Evolutionary conservation across 1,139 yeast species (phyloP).

Genomic region (Blastobotrys aristatus): DNA sequence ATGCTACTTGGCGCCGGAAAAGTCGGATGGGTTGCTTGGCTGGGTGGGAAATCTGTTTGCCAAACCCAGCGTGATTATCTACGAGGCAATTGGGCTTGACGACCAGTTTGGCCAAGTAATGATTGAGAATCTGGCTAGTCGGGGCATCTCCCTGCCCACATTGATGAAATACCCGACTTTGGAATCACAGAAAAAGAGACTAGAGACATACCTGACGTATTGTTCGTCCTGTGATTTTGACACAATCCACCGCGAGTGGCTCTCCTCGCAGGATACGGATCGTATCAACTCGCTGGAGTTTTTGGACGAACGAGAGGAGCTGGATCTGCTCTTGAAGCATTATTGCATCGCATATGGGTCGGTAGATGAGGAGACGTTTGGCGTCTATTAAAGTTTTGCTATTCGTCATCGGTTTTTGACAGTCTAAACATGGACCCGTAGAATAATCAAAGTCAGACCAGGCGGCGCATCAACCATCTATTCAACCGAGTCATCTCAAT

Average conservation of each 20-base stretch:
- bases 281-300: slow-evolving; percentile 65
- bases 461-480: too few relatives aligned
- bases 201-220: slow-evolving; percentile 17
- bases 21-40: slow-evolving; percentile 49
- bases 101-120: slow-evolving; percentile 81
- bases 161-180: slow-evolving; percentile 48
- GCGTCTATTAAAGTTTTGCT: too few relatives aligned
- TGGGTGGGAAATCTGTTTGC: slow-evolving; percentile 25
- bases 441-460: too few relatives aligned
- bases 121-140: slow-evolving; percentile 60
- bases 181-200: slow-evolving; percentile 42
- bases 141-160: slow-evolving; percentile 74
- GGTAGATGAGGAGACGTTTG: too few relatives aligned
- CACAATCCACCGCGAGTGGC: slow-evolving; percentile 56
- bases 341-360: slow-evolving; percentile 54
- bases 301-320: slow-evolving; percentile 87
- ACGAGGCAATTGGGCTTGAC: slow-evolving; percentile 74
- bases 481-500: too few relatives aligned
- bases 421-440: too few relatives aligned
- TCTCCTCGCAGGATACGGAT: slow-evolving; percentile 42
- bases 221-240: slow-evolving; percentile 52
- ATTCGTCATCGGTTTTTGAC: too few relatives aligned
- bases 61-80: slow-evolving; percentile 46
- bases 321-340: slow-evolving; percentile 66
- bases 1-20: slow-evolving; percentile 65